Conservation (phyloP, 345 rosid species). For the Gossypium australe region DNA sequence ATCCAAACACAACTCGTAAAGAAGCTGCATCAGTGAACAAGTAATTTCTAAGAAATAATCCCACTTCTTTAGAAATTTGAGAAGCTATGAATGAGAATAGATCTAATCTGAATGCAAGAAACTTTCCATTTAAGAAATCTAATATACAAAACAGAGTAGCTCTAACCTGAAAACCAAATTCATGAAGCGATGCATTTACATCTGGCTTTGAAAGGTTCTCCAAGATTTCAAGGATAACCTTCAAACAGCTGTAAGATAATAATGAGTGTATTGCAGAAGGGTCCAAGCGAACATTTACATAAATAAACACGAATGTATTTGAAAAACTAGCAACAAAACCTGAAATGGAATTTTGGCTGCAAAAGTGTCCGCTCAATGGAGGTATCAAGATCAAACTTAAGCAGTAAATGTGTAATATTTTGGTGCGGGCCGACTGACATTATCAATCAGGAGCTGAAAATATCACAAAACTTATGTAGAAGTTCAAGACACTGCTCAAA, state of each 20-base stretch:
- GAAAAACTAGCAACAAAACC: slow-evolving; percentile 36
- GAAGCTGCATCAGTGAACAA: slow-evolving; percentile 49
- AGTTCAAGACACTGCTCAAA: background rate
- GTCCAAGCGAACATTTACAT: slow-evolving; percentile 8
- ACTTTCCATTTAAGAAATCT: background rate
- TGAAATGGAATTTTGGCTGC: slow-evolving; percentile 94
- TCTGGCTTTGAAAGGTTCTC: slow-evolving; percentile 76
- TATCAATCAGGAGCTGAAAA: slow-evolving; percentile 81
- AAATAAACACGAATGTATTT: background rate
- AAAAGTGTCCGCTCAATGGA: slow-evolving; percentile 71
- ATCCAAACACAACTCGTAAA: slow-evolving; percentile 82
- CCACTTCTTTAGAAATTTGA: background rate
- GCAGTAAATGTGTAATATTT: slow-evolving; percentile 84
- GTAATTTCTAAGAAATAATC: slow-evolving; percentile 1
- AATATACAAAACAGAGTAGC: background rate
- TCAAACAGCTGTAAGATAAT: slow-evolving; percentile 67
- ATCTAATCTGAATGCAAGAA: background rate
- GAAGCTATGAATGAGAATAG: background rate
- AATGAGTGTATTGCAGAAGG: slow-evolving; percentile 5
- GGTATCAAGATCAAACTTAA: slow-evolving; percentile 77
- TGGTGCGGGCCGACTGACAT: slow-evolving; percentile 83
- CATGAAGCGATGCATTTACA: slow-evolving; percentile 71
- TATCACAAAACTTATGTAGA: slow-evolving; percentile 1
- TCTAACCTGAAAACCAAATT: slow-evolving; percentile 86
- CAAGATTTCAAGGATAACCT: slow-evolving; percentile 84